Evolutionary conservation across 2,329 filamentous ascomycete genomes (phyloP), one percentile per base, ranked within the genome.

Genomic region (Ambrosiella xylebori): DNA sequence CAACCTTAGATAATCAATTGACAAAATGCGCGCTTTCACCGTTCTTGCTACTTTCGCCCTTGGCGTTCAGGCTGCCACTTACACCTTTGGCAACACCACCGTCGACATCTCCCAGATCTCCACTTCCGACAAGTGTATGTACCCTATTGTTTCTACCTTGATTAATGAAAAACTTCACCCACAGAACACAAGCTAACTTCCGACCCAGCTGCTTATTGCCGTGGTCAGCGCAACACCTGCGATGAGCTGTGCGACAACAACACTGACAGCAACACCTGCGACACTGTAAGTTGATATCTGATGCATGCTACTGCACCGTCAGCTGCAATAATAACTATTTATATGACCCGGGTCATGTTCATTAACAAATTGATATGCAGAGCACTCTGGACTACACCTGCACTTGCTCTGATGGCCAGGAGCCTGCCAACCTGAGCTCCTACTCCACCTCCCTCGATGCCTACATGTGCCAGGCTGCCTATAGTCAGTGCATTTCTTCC

Each of bases 371-470:
- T 27, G 4, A 27, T 27, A 27, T 27, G 17, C 38, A 78, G 73
- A 57, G 57, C 45, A 70, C 70, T 49, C 71, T 80, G 49, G 63
- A 67, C 57, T 80, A 72, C 68, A 63, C 65, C 13, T 81, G 78
- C 67, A 70, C 67, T 13, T 80, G 78, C 70, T 57, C 65, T 39
- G 64, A 67, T 62, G 77, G 79, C 67, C 68, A 66, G 64, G 72
- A 71, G 52, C 69, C 70, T 6, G 76, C 77, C 12, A 75, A 74
- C 59, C 72, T 81, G 51, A 69, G 78, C 66, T 72, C 75, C 66
- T 81, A 78, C 69, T 63, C 61, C 54, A 72, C 79, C 69, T 78
- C 76, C 2, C 68, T 81, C 63, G 72, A 73, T 53, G 72, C 69
- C 59, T 79, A 76, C 64, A 73, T 78, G 64, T 81, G 78, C 71